Percentiles rank a stretch among this genome's conserved stretches.
Evolutionary conservation across 129 eudicot genomes (phyloP).

Genomic region (Flaveria bidentis): DNA sequence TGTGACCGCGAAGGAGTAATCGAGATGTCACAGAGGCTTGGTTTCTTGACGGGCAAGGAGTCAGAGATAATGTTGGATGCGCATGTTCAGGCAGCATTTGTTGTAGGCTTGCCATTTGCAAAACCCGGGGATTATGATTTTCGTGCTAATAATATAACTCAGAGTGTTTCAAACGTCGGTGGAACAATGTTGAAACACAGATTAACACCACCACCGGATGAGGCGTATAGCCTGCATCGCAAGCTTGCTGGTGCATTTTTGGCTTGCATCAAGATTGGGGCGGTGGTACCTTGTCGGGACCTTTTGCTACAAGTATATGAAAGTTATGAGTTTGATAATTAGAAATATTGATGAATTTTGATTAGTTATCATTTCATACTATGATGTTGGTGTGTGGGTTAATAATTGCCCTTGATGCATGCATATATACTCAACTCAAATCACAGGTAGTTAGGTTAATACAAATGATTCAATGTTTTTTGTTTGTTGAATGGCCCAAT

Average conservation of each 20-base stretch:
- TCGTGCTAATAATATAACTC: constrained; percentile 72
- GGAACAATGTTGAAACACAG: constrained; percentile 91
- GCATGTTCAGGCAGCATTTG: constrained; percentile 89
- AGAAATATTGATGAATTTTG: constrained; percentile 7
- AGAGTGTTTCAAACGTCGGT: constrained; percentile 76
- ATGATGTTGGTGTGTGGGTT: constrained; percentile 3
- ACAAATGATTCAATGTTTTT: constrained; percentile 9
- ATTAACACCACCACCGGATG: constrained; percentile 97
- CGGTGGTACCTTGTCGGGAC: constrained; percentile 86
- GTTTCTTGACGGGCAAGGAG: constrained; percentile 79
- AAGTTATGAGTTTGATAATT: constrained; percentile 58
- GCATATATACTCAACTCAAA: constrained; percentile 1
- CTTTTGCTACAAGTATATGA: constrained; percentile 69
- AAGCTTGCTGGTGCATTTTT: constrained; percentile 98
- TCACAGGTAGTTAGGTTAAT: constrained; percentile 20
- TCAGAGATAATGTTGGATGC: constrained; percentile 90
- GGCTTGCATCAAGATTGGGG: constrained; percentile 91
- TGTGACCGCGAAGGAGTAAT: constrained; percentile 61
- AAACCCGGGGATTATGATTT: constrained; percentile 76
- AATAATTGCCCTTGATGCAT: constrained; percentile 29
- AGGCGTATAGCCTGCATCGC: constrained; percentile 91
- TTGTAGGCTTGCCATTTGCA: constrained; percentile 89
- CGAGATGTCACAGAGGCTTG: constrained; percentile 88
- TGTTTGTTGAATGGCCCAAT: background rate
- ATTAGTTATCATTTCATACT: background rate